Conservation (phyloP, 2,329 filamentous ascomycete species). For the Beauveria brongniartii region DNA sequence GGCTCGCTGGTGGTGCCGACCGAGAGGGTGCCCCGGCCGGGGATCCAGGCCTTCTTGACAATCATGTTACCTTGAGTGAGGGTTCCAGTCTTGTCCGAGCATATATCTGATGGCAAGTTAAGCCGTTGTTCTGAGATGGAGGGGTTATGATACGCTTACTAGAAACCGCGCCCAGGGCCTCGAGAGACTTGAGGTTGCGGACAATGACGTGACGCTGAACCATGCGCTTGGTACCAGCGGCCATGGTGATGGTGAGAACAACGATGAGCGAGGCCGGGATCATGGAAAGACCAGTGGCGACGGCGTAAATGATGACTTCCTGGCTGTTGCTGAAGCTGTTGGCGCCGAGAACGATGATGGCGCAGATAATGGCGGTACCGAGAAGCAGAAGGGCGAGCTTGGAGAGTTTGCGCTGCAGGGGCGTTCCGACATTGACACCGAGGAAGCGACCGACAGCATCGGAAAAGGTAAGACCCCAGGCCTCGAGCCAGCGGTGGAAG, state of each 20-base stretch:
- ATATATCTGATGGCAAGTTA: conserved; percentile 33
- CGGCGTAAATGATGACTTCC: conserved; percentile 36
- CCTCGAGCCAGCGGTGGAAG: conserved; percentile 24
- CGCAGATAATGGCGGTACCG: conserved; percentile 43
- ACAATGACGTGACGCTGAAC: conserved; percentile 45
- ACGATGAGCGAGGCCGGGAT: conserved; percentile 41
- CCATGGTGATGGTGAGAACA: conserved; percentile 53
- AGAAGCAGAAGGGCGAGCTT: conserved; percentile 63
- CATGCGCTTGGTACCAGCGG: conserved; percentile 47
- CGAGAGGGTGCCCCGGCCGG: conserved; percentile 37
- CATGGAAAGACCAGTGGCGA: conserved; percentile 40
- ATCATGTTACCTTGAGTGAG: conserved; percentile 47
- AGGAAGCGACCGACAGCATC: conserved; percentile 37
- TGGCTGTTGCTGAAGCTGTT: conserved; percentile 31
- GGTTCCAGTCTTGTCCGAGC: conserved; percentile 51
- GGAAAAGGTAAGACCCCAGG: conserved; percentile 29
- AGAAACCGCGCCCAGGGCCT: conserved; percentile 47
- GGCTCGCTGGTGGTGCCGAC: conserved; percentile 44
- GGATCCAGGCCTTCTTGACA: conserved; percentile 44
- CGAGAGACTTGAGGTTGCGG: conserved; percentile 41
- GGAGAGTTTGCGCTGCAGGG: conserved; percentile 60
- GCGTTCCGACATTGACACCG: conserved; percentile 50
- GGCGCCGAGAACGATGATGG: conserved; percentile 36
- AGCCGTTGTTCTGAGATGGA: conserved; percentile 12
- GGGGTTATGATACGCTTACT: conserved; percentile 21